phyloP scores from a whole-genome alignment of 352 stramenopile genomes.

The Hyaloperonospora arabidopsidis region DNA sequence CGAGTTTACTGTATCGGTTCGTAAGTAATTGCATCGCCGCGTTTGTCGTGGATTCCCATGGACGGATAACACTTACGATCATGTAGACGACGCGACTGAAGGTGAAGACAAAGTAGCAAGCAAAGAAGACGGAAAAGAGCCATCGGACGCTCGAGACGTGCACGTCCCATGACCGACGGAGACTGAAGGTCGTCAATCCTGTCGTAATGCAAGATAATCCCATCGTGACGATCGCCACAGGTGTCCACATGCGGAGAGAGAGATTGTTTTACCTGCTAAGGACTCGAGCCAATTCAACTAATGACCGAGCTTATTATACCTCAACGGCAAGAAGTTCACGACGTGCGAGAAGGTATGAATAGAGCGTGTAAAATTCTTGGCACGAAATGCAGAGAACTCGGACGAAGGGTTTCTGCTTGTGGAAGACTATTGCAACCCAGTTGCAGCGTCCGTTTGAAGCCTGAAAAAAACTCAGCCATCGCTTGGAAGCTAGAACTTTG shows the following conservation, averaged over 20 bases:
- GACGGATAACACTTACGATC: slow-evolving; percentile 22
- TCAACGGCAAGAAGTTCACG: too few relatives aligned
- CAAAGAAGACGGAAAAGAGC: slow-evolving; percentile 56
- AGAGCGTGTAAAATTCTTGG: too few relatives aligned
- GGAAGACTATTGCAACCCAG: too few relatives aligned
- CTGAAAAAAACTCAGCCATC: too few relatives aligned
- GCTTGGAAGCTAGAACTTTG: too few relatives aligned
- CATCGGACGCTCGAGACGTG: slow-evolving; percentile 47
- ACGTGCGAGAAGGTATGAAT: too few relatives aligned
- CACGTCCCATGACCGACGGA: slow-evolving; percentile 36
- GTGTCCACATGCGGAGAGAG: slow-evolving; percentile 18
- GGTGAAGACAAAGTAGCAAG: slow-evolving; percentile 35
- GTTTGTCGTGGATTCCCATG: slow-evolving; percentile 16
- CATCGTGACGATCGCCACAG: slow-evolving; percentile 27
- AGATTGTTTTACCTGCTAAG: slow-evolving; percentile 9
- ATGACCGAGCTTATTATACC: too few relatives aligned
- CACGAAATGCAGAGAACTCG: too few relatives aligned
- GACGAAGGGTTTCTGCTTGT: too few relatives aligned
- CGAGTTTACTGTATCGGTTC: slow-evolving; percentile 28
- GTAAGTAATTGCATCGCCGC: slow-evolving; percentile 6
- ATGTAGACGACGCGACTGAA: slow-evolving; percentile 32
- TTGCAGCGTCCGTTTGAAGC: too few relatives aligned
- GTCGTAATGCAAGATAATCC: slow-evolving; percentile 29
- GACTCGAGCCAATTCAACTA: neutral
- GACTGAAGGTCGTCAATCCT: slow-evolving; percentile 31